A percentile compares a stretch with the other conserved stretches of the same genome.
These are phyloP conservation scores for Ascochyta clinopodiicola DNA, from an alignment of 2,329 filamentous ascomycete genomes.

Conservation along the genomic window DNA sequence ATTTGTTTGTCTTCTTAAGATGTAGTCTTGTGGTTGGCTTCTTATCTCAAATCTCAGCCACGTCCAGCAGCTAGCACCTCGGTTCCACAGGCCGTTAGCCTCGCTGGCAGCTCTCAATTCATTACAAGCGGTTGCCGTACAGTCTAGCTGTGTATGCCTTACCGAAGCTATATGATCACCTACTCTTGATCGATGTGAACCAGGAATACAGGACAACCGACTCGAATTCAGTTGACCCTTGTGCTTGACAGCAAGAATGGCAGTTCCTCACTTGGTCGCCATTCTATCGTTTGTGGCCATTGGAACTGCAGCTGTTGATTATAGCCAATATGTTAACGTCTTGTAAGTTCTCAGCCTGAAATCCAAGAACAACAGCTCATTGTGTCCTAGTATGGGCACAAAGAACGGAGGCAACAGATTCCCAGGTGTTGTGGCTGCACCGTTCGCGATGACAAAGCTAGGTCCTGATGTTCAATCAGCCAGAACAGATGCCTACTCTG, in stretches of 20 bases:
- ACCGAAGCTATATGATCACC: neutral
- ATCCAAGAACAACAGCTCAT: neutral
- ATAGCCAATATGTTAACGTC: conserved; percentile 44
- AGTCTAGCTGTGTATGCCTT: neutral
- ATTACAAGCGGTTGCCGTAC: neutral
- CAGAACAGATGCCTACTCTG: conserved; percentile 44
- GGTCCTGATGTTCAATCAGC: conserved; percentile 44
- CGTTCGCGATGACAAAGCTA: conserved; percentile 47
- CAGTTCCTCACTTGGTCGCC: neutral
- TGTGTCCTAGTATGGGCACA: conserved; percentile 24
- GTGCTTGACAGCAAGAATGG: neutral
- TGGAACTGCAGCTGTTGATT: conserved; percentile 17
- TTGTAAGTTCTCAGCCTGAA: conserved; percentile 34
- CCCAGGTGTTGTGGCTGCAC: conserved; percentile 46
- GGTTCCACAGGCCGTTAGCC: neutral
- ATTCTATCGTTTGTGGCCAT: neutral
- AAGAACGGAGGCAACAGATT: conserved; percentile 46
- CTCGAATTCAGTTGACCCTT: too few species aligned
- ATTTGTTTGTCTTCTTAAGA: neutral
- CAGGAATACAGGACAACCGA: too few species aligned
- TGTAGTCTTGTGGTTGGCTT: neutral
- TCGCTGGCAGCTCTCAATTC: neutral
- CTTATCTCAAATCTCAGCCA: neutral
- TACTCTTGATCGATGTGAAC: too few species aligned
- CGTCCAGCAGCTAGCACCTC: neutral